Evolutionary conservation across 257 asterid genomes (phyloP).

Genomic region (Jasminum sambac): DNA sequence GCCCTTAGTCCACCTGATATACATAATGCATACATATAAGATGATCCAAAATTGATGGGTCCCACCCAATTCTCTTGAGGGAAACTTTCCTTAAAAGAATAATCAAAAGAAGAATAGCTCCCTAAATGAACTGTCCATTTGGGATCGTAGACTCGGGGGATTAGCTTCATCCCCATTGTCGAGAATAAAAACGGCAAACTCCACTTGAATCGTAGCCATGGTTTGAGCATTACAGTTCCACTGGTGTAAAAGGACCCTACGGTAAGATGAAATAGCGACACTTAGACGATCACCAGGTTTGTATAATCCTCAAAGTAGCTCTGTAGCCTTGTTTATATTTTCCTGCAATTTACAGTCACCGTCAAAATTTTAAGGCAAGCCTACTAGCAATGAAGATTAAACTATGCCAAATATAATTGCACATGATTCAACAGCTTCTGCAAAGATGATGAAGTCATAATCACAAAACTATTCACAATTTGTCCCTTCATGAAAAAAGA

Average conservation of each 20-base stretch:
- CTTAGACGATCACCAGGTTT: constrained; percentile 70
- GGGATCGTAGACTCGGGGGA: constrained; percentile 74
- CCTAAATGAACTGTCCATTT: constrained; percentile 76
- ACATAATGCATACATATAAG: constrained; percentile 75
- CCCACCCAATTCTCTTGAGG: constrained; percentile 71
- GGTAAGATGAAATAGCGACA: constrained; percentile 72
- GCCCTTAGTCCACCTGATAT: constrained; percentile 68
- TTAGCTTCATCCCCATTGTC: constrained; percentile 75
- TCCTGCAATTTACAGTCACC: constrained; percentile 89
- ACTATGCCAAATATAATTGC: constrained; percentile 80
- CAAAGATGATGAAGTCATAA: constrained; percentile 41
- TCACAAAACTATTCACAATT: constrained; percentile 28
- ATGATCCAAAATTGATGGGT: constrained; percentile 80
- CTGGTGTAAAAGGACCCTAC: constrained; percentile 75
- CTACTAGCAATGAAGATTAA: constrained; percentile 87
- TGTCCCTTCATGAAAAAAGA: constrained; percentile 30
- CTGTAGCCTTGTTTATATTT: constrained; percentile 73
- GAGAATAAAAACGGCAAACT: constrained; percentile 70
- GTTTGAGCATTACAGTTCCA: constrained; percentile 84
- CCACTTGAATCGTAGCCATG: constrained; percentile 71
- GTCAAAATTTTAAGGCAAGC: constrained; percentile 81
- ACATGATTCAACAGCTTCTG: constrained; percentile 99
- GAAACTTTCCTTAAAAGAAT: constrained; percentile 61
- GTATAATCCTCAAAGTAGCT: constrained; percentile 86
- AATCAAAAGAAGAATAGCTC: constrained; percentile 80